Base-by-base conservation (phyloP, 352 stramenopile species). In the Globisporangium iwayamae region DNA sequence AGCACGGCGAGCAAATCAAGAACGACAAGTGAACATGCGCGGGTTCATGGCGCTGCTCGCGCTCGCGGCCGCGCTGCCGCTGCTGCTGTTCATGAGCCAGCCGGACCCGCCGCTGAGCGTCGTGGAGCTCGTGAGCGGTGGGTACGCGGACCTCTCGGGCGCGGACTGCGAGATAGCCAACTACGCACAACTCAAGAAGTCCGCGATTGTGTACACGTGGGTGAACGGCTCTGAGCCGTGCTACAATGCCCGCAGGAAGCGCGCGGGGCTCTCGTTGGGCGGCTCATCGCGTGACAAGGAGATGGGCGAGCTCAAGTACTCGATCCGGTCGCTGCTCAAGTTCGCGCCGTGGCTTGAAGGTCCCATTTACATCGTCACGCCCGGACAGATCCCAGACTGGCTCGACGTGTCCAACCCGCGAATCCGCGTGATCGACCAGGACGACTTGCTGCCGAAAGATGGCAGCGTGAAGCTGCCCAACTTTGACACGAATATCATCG, bases 271-370 rank as follows among this genome's bases (percentile, higher is more conserved):
- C 25, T 67, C 79, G 1, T 77, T 71, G 0, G 83, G 82, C n/a
- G 84, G 84, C 0, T 85, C 80, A 14, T 91, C 81, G 9, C 69
- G 85, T 14, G 85, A 93, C 62, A 90, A 91, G 63, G 85, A 94
- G 69, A 93, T 94, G 74, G 85, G 82, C 22, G 85, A 94, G 62
- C 81, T 94, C 68, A 93, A 92, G 66, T 94, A 92, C 73, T 94
- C 85, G 62, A 63, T 94, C 51, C 83, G 85, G 1, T 91, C 85
- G 60, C 70, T 94, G 60, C 68, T 90, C 60, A 90, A 91, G 62
- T 93, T 89, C 60, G 80, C 76, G 20, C 81, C 83, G 59, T 94
- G 83, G 83, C 77, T 92, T 3, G 76, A 88, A 59, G 85, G 85
- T 1, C 82, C 82, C 45, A 92, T 94, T 62, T 93, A 89, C 72